phyloP scores from a whole-genome alignment of 176 grass and related monocot genomes.

The Puccinellia tenuiflora region DNA sequence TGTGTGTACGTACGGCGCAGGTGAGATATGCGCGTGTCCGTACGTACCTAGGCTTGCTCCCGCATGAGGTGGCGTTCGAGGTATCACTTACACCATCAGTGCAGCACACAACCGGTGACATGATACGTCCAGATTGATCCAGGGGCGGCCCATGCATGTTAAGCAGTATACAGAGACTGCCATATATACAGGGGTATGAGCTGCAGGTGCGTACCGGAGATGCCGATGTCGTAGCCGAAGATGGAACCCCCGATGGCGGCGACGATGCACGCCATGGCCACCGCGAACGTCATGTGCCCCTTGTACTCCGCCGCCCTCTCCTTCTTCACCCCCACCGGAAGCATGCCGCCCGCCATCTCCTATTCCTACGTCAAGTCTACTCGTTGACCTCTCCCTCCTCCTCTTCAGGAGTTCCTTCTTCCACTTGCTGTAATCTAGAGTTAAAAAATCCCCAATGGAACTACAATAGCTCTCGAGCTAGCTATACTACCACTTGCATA shows the following conservation, averaged over 20 bases:
- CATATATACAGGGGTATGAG: no score
- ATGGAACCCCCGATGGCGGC: conserved; percentile 82
- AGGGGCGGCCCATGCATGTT: no score
- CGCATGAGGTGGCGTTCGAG: no score
- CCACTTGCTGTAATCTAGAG: neutral
- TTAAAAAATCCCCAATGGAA: neutral
- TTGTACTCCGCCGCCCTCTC: conserved; percentile 84
- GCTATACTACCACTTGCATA: neutral
- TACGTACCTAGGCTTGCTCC: neutral
- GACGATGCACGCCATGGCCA: conserved; percentile 70
- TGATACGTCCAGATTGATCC: no score
- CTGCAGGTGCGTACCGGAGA: conserved; percentile 61
- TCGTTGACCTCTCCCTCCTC: neutral
- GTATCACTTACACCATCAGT: no score
- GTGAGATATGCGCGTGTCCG: neutral
- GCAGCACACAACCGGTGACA: no score
- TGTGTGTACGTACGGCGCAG: neutral
- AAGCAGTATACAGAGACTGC: no score
- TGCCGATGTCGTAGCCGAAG: conserved; percentile 90
- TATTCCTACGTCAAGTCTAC: neutral
- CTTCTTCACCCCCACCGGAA: conserved; percentile 56
- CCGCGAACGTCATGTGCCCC: conserved; percentile 71
- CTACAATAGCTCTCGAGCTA: neutral
- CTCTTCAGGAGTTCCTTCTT: neutral
- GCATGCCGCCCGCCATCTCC: conserved; percentile 45